phyloP scores from a whole-genome alignment of 2,329 filamentous ascomycete species.

The Penicillium sp. region DNA sequence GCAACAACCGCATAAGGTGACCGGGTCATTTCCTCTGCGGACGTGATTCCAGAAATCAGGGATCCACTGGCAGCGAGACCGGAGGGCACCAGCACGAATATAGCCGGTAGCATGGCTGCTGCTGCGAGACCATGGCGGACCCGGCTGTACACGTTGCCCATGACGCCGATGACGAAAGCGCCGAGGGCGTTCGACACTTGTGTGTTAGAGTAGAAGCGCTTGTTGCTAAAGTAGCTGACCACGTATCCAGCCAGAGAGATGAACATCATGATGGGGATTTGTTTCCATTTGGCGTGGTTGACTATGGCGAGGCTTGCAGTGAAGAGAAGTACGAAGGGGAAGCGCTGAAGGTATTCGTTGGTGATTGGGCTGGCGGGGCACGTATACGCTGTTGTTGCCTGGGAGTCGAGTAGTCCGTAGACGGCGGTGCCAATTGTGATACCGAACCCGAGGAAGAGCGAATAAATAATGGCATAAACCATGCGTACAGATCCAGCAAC shows the following conservation, averaged over 20 bases:
- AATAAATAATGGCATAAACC: constrained; percentile 74
- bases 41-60: constrained; percentile 58
- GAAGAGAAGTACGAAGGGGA: constrained; percentile 75
- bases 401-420: constrained; percentile 61
- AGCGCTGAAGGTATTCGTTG: constrained; percentile 52
- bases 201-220: constrained; percentile 67
- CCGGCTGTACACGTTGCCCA: constrained; percentile 77
- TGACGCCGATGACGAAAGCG: constrained; percentile 72
- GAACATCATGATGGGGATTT: constrained; percentile 72
- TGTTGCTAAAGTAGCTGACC: constrained; percentile 71
- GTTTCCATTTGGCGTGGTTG: constrained; percentile 79
- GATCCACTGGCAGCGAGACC: constrained; percentile 60
- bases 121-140: constrained; percentile 75
- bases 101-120: constrained; percentile 81
- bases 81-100: constrained; percentile 69
- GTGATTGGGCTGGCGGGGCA: constrained; percentile 54
- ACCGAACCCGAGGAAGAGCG: constrained; percentile 70
- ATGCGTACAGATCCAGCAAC: constrained; percentile 72
- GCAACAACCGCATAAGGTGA: constrained; percentile 23
- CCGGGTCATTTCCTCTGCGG: constrained; percentile 55
- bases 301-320: constrained; percentile 72
- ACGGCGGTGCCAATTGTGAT: constrained; percentile 68
- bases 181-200: constrained; percentile 78
- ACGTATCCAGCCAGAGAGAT: constrained; percentile 74
- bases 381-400: constrained; percentile 52